These are phyloP conservation scores for Passiflora organensis DNA, from an alignment of 345 rosid genomes.

Conservation along the genomic window DNA sequence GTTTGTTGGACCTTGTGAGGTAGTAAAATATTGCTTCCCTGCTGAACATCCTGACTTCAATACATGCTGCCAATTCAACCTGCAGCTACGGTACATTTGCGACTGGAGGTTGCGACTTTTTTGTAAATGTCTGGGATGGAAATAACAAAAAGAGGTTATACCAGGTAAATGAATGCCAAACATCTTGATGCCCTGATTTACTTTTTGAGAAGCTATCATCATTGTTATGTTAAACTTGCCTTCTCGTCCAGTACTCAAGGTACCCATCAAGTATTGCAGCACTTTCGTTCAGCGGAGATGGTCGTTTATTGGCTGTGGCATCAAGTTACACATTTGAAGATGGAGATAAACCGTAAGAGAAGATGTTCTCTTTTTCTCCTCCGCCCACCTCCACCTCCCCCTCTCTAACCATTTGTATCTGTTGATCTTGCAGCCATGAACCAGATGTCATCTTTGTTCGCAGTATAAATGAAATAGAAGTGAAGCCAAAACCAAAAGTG, in stretches of 20 bases:
- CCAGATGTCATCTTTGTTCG: slow-evolving; percentile 87
- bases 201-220: neutral
- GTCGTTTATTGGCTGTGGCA: slow-evolving; percentile 89
- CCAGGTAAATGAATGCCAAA: slow-evolving; percentile 56
- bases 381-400: no score
- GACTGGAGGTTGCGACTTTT: slow-evolving; percentile 98
- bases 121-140: slow-evolving; percentile 95
- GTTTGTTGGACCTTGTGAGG: neutral
- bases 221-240: no score
- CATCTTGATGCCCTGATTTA: neutral
- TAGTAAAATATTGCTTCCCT: neutral
- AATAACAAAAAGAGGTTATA: slow-evolving; percentile 98
- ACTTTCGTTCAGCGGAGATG: slow-evolving; percentile 92
- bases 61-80: slow-evolving; percentile 12
- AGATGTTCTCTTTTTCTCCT: slow-evolving; percentile 1
- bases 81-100: slow-evolving; percentile 98
- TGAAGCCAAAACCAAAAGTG: slow-evolving; percentile 90
- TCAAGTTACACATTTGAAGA: slow-evolving; percentile 97
- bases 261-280: slow-evolving; percentile 91
- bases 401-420: no score
- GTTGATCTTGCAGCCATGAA: slow-evolving; percentile 66
- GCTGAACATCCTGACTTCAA: neutral
- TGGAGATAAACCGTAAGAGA: slow-evolving; percentile 85
- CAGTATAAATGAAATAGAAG: slow-evolving; percentile 87
- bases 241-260: slow-evolving; percentile 79